Evolutionary conservation across 768 basidiomycete genomes (phyloP).

Genomic region (Mycena latifolia): DNA sequence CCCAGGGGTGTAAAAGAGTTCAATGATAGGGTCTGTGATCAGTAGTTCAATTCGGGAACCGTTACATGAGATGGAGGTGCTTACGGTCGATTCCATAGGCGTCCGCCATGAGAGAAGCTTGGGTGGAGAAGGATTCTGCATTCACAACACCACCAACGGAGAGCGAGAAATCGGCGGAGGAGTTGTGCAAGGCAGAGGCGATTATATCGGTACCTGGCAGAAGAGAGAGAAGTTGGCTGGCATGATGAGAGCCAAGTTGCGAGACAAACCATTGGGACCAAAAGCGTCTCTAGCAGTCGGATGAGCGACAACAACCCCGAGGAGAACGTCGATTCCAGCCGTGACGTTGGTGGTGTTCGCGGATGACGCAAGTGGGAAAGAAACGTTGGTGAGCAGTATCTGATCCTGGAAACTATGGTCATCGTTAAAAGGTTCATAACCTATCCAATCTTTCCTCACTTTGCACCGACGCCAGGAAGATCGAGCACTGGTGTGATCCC

Average conservation of each 20-base stretch:
- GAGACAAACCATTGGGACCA: conserved; percentile 28
- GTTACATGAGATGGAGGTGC: not conserved
- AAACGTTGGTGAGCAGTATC: conserved; percentile 28
- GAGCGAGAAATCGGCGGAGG: conserved; percentile 25
- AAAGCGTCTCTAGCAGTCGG: conserved; percentile 27
- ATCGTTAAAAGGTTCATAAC: not conserved
- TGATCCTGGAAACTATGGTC: conserved; percentile 33
- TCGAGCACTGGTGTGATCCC: conserved; percentile 33
- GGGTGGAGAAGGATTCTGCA: conserved; percentile 12
- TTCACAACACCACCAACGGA: conserved; percentile 32
- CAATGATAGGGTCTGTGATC: conserved; percentile 31
- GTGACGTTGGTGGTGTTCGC: conserved; percentile 32
- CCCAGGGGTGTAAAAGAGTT: conserved; percentile 25
- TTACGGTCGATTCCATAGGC: conserved; percentile 34
- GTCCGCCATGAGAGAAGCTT: conserved; percentile 27
- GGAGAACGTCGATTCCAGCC: conserved; percentile 10
- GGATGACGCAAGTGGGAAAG: conserved; percentile 27
- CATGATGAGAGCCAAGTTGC: not conserved
- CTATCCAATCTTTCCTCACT: conserved; percentile 11
- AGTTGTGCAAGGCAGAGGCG: not conserved
- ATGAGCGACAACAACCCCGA: conserved; percentile 28
- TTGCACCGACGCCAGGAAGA: conserved; percentile 38
- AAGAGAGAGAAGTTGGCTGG: not conserved
- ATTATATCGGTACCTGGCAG: not conserved
- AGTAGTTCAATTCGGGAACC: not conserved